Conservation (phyloP, 164 flowering plant genomes). For the Aristolochia californica region DNA sequence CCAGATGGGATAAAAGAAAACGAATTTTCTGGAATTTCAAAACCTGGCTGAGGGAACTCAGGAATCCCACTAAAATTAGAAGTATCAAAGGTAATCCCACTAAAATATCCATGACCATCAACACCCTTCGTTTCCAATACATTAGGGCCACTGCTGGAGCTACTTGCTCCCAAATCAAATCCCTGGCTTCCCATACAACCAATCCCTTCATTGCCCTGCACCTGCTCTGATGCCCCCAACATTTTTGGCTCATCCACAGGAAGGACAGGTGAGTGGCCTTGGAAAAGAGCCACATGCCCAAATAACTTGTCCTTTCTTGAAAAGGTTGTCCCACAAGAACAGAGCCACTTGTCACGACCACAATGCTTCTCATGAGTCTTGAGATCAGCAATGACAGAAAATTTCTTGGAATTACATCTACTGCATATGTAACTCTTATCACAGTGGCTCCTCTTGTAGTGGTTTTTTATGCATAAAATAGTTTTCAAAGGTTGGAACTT, state of each 20-base stretch:
- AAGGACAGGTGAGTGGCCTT: constrained; percentile 85
- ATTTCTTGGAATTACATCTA: constrained; percentile 71
- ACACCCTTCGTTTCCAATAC: constrained; percentile 31
- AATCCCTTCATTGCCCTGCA: constrained; percentile 27
- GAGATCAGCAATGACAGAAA: constrained; percentile 82
- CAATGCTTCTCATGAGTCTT: constrained; percentile 93
- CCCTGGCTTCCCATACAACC: constrained; percentile 21
- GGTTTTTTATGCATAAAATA: constrained; percentile 78
- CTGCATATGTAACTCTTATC: constrained; percentile 79
- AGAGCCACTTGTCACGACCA: constrained; percentile 77
- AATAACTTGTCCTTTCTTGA: constrained; percentile 92
- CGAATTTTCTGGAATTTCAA: constrained; percentile 50
- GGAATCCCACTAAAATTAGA: constrained; percentile 48
- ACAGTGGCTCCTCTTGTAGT: constrained; percentile 87
- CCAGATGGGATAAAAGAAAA: constrained; percentile 48
- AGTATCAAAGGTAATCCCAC: constrained; percentile 46
- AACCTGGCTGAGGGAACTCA: constrained; percentile 54
- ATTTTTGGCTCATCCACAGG: constrained; percentile 53
- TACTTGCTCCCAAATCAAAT: constrained; percentile 27
- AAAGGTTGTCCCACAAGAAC: constrained; percentile 92
- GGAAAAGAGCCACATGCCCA: constrained; percentile 80
- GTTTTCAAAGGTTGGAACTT: constrained; percentile 90
- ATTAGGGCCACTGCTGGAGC: constrained; percentile 14
- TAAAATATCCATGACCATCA: constrained; percentile 42
- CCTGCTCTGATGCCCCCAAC: constrained; percentile 25